These are phyloP conservation scores for Keqinozyma sinolaborantium DNA, from an alignment of 1,139 yeast species.

Conservation along the genomic window DNA sequence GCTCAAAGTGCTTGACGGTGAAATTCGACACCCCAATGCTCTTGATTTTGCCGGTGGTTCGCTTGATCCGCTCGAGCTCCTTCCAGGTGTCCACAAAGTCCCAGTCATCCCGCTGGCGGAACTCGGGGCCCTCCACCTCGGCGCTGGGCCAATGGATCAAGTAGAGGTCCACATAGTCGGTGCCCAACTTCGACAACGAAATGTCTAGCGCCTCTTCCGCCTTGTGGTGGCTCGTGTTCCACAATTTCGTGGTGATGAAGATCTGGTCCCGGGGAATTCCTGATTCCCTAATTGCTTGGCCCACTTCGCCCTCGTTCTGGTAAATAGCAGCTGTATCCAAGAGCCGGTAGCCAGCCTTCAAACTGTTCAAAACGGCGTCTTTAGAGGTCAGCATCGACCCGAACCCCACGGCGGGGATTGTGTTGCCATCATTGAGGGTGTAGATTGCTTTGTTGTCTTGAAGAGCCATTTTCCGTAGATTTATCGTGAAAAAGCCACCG, in stretches of 20 bases:
- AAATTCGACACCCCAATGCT: slow-evolving; percentile 82
- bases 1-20: slow-evolving; percentile 45
- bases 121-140: slow-evolving; percentile 29
- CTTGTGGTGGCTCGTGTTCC: slow-evolving; percentile 64
- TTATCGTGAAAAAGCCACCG: no score
- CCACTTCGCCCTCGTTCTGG: slow-evolving; percentile 66
- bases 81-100: slow-evolving; percentile 61
- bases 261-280: slow-evolving; percentile 68
- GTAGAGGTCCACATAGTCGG: slow-evolving; percentile 81
- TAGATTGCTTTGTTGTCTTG: slow-evolving; percentile 17
- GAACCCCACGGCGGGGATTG: slow-evolving; percentile 66
- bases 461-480: no score
- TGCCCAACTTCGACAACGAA: slow-evolving; percentile 63
- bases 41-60: slow-evolving; percentile 48
- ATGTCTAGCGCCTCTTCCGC: slow-evolving; percentile 57
- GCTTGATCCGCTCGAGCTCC: slow-evolving; percentile 53
- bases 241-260: slow-evolving; percentile 78
- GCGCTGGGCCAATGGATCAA: slow-evolving; percentile 86
- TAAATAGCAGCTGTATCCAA: slow-evolving; percentile 78
- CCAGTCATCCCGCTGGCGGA: slow-evolving; percentile 35
- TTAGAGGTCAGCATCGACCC: slow-evolving; percentile 70
- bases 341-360: slow-evolving; percentile 71
- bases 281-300: slow-evolving; percentile 60
- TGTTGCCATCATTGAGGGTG: slow-evolving; percentile 57
- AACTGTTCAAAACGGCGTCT: slow-evolving; percentile 55